These are phyloP conservation scores for Hymenoscyphus occultus DNA, from an alignment of 2,329 filamentous ascomycete species.

Conservation along the genomic window DNA sequence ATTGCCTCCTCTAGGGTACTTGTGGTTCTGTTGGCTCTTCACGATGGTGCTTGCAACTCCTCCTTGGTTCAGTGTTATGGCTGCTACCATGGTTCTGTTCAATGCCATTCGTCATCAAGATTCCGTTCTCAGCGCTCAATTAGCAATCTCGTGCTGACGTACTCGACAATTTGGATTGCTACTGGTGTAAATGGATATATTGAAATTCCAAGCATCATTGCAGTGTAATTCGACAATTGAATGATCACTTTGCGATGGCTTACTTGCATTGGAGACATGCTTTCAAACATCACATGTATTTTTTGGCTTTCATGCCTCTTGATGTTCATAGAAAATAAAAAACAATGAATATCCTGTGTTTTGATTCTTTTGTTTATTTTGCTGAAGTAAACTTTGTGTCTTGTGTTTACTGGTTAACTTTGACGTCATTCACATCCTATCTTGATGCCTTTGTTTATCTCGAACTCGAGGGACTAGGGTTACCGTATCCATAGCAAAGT, in stretches of 20 bases:
- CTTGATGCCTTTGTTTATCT: no score
- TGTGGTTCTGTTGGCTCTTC: background rate
- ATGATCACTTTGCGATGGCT: background rate
- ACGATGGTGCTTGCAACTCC: background rate
- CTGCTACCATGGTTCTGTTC: no score
- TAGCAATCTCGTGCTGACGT: no score
- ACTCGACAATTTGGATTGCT: background rate
- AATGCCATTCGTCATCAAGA: no score
- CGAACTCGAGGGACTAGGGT: no score
- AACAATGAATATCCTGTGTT: background rate
- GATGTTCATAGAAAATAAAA: background rate
- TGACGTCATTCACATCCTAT: no score
- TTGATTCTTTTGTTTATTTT: background rate
- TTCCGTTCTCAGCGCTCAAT: no score
- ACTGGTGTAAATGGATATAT: background rate
- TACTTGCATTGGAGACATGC: background rate
- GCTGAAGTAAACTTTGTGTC: background rate
- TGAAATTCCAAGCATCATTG: background rate
- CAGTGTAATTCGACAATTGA: background rate
- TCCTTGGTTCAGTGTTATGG: no score
- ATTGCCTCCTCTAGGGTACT: background rate
- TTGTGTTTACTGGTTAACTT: background rate
- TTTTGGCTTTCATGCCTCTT: background rate
- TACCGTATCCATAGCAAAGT: no score
- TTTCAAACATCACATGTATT: background rate